phyloP scores from a whole-genome alignment of 2,329 filamentous ascomycete species.

The Ophiocordyceps camponoti-leonardi region DNA sequence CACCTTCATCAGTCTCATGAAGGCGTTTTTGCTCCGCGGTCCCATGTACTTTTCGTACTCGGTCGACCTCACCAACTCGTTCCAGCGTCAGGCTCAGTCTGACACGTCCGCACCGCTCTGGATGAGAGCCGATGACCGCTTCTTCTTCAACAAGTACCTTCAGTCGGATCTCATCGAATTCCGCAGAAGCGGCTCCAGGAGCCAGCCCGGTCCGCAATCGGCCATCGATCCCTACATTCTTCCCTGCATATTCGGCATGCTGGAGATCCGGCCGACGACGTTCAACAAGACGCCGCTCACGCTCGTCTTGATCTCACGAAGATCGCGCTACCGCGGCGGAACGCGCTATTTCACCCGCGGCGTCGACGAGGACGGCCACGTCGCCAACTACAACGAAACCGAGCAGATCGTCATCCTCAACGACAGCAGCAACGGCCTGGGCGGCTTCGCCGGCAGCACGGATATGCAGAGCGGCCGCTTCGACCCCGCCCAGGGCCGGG shows the following conservation, averaged over 20 bases:
- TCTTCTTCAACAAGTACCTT: slow-evolving; percentile 96
- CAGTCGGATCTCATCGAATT: slow-evolving; percentile 87
- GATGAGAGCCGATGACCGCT: slow-evolving; percentile 87
- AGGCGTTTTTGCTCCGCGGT: slow-evolving; percentile 61
- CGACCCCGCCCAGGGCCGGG: slow-evolving; percentile 41
- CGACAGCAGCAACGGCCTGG: slow-evolving; percentile 55
- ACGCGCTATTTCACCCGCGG: slow-evolving; percentile 92
- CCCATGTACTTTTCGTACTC: slow-evolving; percentile 99
- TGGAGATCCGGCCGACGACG: slow-evolving; percentile 73
- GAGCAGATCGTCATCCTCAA: slow-evolving; percentile 87
- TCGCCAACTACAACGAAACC: slow-evolving; percentile 98
- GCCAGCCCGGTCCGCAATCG: slow-evolving; percentile 52
- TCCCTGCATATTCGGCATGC: slow-evolving; percentile 90
- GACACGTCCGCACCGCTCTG: slow-evolving; percentile 62
- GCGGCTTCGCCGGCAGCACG: slow-evolving; percentile 63
- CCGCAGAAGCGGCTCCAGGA: slow-evolving; percentile 43
- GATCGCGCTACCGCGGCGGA: slow-evolving; percentile 75
- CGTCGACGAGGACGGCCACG: slow-evolving; percentile 81
- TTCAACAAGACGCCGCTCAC: slow-evolving; percentile 77
- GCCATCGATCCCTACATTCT: slow-evolving; percentile 82
- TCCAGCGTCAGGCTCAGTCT: slow-evolving; percentile 76
- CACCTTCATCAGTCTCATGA: slow-evolving; percentile 68
- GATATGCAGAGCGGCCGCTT: slow-evolving; percentile 60
- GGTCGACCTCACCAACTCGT: slow-evolving; percentile 88
- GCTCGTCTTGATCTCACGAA: slow-evolving; percentile 71